These are phyloP conservation scores for Neofusicoccum ribis DNA, from an alignment of 2,329 filamentous ascomycete species.

Conservation along the genomic window DNA sequence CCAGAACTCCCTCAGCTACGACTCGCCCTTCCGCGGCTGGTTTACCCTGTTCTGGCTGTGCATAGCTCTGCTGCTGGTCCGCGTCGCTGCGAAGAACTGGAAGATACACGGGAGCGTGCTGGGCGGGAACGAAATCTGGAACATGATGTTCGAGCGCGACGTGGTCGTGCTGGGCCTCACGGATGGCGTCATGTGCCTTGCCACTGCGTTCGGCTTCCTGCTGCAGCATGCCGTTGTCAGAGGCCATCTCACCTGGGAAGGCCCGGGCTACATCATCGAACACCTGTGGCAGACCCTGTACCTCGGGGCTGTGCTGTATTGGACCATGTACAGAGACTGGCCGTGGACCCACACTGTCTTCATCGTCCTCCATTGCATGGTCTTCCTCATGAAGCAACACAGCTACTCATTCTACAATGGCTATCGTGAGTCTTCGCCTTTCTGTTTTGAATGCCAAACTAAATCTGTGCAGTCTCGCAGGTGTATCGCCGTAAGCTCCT, in stretches of 20 bases:
- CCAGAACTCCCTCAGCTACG: constrained; percentile 63
- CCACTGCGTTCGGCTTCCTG: constrained; percentile 65
- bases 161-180: constrained; percentile 56
- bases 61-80: constrained; percentile 65
- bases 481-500: constrained; percentile 52
- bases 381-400: constrained; percentile 83
- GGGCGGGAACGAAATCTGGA: constrained; percentile 70
- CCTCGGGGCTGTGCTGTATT: constrained; percentile 61
- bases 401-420: constrained; percentile 80
- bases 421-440: constrained; percentile 46
- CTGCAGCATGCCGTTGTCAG: constrained; percentile 62
- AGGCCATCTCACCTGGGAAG: constrained; percentile 67
- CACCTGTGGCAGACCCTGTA: constrained; percentile 71
- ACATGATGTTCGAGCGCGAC: constrained; percentile 63
- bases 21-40: constrained; percentile 76
- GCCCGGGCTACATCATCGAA: constrained; percentile 71
- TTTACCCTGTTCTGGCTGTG: constrained; percentile 77
- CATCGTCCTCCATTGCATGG: constrained; percentile 71
- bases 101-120: constrained; percentile 66
- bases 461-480: constrained; percentile 50
- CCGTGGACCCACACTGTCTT: constrained; percentile 82
- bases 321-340: constrained; percentile 72
- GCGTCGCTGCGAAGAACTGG: constrained; percentile 69
- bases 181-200: constrained; percentile 68
- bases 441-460: too few relatives aligned